Evolutionary conservation across 2,329 filamentous ascomycete species (phyloP).

Genomic region (Fusarium newnesense): DNA sequence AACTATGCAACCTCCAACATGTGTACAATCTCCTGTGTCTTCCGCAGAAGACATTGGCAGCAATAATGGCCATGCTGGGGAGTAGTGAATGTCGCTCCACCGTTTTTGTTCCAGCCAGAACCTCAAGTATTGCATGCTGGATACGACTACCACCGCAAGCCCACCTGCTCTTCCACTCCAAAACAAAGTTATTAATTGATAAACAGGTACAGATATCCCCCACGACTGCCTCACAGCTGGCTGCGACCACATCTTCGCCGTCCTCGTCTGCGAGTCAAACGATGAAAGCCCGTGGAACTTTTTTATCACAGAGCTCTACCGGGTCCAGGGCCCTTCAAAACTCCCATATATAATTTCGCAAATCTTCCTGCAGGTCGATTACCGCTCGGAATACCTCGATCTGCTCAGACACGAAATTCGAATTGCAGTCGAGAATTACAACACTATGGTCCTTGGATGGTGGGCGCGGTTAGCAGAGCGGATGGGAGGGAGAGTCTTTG

Average conservation of each 20-base stretch:
- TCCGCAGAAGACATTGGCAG: accelerated
- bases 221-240: background rate
- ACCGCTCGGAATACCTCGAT: background rate
- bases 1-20: accelerated
- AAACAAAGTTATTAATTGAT: background rate
- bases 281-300: background rate
- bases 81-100: background rate
- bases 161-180: background rate
- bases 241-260: background rate
- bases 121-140: background rate
- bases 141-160: background rate
- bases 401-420: background rate
- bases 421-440: accelerated
- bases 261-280: background rate
- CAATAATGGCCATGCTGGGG: no score
- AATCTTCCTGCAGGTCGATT: background rate
- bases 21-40: background rate
- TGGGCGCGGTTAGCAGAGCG: background rate
- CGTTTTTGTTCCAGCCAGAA: background rate
- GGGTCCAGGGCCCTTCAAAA: accelerated
- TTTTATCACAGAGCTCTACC: background rate
- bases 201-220: accelerated
- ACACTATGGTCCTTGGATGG: background rate
- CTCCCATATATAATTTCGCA: background rate
- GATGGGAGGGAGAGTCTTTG: background rate